Base-by-base conservation (phyloP, 73 alveolate species). In the Stentor roeselii region DNA sequence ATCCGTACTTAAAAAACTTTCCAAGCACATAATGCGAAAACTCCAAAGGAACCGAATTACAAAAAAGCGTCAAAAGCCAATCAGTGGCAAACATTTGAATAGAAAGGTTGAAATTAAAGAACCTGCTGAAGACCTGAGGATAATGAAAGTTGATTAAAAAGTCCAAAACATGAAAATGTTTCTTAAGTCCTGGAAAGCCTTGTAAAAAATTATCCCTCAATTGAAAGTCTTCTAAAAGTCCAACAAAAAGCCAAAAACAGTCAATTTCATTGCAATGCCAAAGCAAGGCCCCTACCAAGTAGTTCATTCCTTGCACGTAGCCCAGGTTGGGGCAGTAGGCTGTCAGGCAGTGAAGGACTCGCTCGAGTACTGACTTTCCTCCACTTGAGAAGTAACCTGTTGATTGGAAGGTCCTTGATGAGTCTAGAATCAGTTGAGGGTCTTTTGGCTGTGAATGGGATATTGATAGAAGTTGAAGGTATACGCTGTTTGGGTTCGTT, bases 281-380 rank as follows among this genome's bases (percentile, higher is more conserved):
- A 60, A 95, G 88, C 36, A 95, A 87, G 59, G 95, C 84, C 0
- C 97, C 98, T 21, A 90, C 96, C 36, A 95, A 90, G 82, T 92
- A 95, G 84, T 95, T 95, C 98, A 95, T 95, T 0, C 98, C 98
- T 60, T 93, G 95, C 42, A 89, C 95, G 84, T 93, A 93, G 39
- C 94, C 67, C 21, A 50, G 21, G 6, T 6, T 11, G 6, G 67
- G 67, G 21, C 21, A 11, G 67, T 50, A 50, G 6, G 21, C 21
- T 11, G 30, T 11, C 6, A 50, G 21, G 67, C 30, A 6, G 6
- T 21, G 6, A 21, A 50, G 6, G 21, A 50, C 30, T 11, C 67
- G 67, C 6, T 11, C 21, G 6, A 50, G 6, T 11, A 6, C 21
- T 50, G 6, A 21, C 6, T 21, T 6, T 11, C 67, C 67, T 11